Conservation (phyloP, 163 green algal species). For the Coccomyxa subellipsoidea region DNA sequence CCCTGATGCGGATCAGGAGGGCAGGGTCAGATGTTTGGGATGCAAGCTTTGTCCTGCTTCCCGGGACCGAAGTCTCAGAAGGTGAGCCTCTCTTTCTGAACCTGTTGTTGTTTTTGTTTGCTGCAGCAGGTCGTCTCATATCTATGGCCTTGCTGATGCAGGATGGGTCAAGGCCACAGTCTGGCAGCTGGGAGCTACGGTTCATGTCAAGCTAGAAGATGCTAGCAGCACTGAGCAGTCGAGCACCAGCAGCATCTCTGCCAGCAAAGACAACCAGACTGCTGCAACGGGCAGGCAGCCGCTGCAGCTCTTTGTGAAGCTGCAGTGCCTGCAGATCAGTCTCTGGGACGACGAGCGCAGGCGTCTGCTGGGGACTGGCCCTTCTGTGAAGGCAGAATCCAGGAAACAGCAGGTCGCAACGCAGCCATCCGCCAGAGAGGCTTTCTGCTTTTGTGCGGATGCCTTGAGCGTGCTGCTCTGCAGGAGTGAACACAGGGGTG, state of each 20-base stretch:
- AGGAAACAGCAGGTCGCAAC: background rate
- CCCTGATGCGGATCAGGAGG: background rate
- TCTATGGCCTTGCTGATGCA: background rate
- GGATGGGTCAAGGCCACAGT: background rate
- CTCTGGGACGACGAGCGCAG: slow-evolving; percentile 50
- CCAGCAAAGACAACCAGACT: background rate
- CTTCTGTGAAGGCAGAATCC: background rate
- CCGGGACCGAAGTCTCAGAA: background rate
- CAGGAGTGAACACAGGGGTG: background rate
- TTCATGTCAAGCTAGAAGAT: background rate
- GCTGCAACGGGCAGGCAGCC: background rate
- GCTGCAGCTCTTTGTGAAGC: background rate
- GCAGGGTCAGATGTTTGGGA: background rate
- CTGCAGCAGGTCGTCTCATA: too few species aligned
- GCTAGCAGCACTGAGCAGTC: background rate
- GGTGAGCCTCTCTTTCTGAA: background rate
- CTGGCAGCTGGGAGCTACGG: background rate
- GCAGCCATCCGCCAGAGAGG: background rate
- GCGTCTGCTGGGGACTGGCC: slow-evolving; percentile 16
- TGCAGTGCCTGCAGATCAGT: slow-evolving; percentile 30
- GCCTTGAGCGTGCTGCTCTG: background rate
- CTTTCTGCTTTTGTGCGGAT: background rate
- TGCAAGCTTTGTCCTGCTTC: background rate
- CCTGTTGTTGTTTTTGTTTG: too few species aligned
- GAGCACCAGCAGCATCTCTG: background rate